These are phyloP conservation scores for Curvularia verruculosa DNA, from an alignment of 2,329 filamentous ascomycete species.

Conservation along the genomic window DNA sequence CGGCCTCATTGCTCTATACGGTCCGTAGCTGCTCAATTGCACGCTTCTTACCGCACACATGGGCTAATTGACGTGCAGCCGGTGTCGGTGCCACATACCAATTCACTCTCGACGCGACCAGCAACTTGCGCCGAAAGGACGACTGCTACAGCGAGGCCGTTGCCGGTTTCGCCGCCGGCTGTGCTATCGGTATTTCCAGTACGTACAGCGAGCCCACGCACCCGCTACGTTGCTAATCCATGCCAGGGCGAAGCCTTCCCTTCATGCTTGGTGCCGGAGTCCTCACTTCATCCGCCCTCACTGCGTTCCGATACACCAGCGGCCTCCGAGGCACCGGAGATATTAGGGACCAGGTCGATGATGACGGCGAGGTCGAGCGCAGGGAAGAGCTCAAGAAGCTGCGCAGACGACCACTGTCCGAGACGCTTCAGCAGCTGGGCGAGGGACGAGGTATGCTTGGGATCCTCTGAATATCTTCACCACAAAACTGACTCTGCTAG, in stretches of 20 bases:
- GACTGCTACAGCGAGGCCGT: constrained; percentile 76
- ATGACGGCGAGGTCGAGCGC: constrained; percentile 75
- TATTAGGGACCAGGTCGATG: constrained; percentile 61
- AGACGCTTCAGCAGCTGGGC: constrained; percentile 81
- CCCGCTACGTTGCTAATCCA: constrained; percentile 25
- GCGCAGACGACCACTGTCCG: constrained; percentile 74
- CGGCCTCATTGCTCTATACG: constrained; percentile 70
- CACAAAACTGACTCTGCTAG: constrained; percentile 56
- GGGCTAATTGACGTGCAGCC: constrained; percentile 59
- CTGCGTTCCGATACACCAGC: constrained; percentile 71
- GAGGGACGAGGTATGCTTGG: constrained; percentile 79
- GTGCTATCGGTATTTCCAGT: constrained; percentile 75
- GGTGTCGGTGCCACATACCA: constrained; percentile 76
- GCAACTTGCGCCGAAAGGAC: constrained; percentile 85
- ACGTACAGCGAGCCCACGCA: constrained; percentile 41
- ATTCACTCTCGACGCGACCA: constrained; percentile 76
- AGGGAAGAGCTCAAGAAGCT: constrained; percentile 77
- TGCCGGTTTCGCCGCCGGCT: constrained; percentile 77
- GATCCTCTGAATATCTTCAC: not conserved
- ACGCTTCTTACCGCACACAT: not conserved
- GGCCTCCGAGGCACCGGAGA: constrained; percentile 58
- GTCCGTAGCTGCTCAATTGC: constrained; percentile 54
- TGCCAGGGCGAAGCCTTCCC: constrained; percentile 68
- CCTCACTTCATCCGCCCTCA: constrained; percentile 63
- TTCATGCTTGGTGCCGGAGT: constrained; percentile 72